A percentile compares a stretch with the other conserved stretches of the same genome.
Conservation (phyloP, 2,329 filamentous ascomycete genomes). For the Fusarium sp. region DNA sequence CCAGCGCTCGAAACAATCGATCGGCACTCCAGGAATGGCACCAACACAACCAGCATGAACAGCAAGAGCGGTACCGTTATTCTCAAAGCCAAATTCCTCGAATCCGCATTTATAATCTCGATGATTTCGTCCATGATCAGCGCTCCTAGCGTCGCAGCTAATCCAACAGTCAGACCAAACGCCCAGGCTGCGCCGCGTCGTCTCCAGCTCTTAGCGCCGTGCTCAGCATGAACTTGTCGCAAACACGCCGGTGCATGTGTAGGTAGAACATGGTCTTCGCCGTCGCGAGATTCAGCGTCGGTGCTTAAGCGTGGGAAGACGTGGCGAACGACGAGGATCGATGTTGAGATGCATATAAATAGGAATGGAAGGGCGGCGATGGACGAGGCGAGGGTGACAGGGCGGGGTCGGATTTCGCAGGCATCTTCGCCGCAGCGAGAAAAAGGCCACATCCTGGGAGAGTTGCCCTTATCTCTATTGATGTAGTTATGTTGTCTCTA, state of each 20-base stretch:
- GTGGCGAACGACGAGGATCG: conserved; percentile 72
- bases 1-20: conserved; percentile 70
- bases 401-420: conserved; percentile 63
- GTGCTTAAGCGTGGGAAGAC: conserved; percentile 80
- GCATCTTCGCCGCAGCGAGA: conserved; percentile 68
- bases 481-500: conserved; percentile 11
- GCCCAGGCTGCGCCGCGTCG: conserved; percentile 70
- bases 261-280: conserved; percentile 72
- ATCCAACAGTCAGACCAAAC: conserved; percentile 81
- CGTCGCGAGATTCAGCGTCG: conserved; percentile 63
- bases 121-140: conserved; percentile 88
- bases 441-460: conserved; percentile 56
- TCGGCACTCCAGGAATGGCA: conserved; percentile 84
- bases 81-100: conserved; percentile 75
- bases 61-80: conserved; percentile 79
- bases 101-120: conserved; percentile 76
- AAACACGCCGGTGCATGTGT: conserved; percentile 71
- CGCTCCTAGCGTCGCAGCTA: conserved; percentile 82
- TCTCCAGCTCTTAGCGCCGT: conserved; percentile 65
- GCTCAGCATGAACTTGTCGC: conserved; percentile 70
- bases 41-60: conserved; percentile 78
- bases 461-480: not conserved
- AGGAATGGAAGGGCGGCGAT: conserved; percentile 78
- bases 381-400: conserved; percentile 61
- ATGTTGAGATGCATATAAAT: conserved; percentile 75